phyloP scores from a whole-genome alignment of 2,329 filamentous ascomycete species.

The Cytospora leucostoma region DNA sequence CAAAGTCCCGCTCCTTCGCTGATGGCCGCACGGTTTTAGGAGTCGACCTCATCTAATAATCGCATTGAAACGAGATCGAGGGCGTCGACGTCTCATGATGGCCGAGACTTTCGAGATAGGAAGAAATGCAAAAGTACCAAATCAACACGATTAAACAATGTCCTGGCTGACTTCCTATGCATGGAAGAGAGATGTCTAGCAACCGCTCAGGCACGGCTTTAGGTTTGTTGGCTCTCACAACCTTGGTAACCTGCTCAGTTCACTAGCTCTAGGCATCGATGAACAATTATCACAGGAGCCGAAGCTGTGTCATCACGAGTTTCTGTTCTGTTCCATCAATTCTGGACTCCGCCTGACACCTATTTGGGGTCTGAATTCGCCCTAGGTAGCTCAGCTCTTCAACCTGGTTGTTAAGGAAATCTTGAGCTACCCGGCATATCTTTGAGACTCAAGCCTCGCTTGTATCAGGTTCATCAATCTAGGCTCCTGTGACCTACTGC shows the following conservation, averaged over 20 bases:
- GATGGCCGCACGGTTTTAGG: constrained; percentile 16
- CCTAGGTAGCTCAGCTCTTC: not conserved
- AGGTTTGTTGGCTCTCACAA: constrained; percentile 1
- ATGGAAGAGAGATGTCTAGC: constrained; percentile 2
- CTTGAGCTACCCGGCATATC: too few relatives aligned
- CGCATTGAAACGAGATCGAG: constrained; percentile 4
- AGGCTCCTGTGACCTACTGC: too few relatives aligned
- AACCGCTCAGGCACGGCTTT: not conserved
- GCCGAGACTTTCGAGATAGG: constrained; percentile 13
- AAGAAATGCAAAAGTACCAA: constrained; percentile 11
- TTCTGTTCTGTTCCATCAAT: not conserved
- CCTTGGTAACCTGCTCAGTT: not conserved
- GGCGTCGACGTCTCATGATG: not conserved
- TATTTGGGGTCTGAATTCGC: not conserved
- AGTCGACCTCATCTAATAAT: not conserved
- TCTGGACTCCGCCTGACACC: not conserved
- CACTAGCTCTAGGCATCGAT: not conserved
- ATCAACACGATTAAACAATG: not conserved
- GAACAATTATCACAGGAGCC: not conserved
- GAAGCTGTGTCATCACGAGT: not conserved
- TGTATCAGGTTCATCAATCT: too few relatives aligned
- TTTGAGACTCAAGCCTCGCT: not conserved
- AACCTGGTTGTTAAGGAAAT: not conserved
- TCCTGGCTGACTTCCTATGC: not conserved
- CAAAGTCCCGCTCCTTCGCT: constrained; percentile 10